phyloP scores from a whole-genome alignment of 257 asterid genomes.

The Capsicum pubescens region DNA sequence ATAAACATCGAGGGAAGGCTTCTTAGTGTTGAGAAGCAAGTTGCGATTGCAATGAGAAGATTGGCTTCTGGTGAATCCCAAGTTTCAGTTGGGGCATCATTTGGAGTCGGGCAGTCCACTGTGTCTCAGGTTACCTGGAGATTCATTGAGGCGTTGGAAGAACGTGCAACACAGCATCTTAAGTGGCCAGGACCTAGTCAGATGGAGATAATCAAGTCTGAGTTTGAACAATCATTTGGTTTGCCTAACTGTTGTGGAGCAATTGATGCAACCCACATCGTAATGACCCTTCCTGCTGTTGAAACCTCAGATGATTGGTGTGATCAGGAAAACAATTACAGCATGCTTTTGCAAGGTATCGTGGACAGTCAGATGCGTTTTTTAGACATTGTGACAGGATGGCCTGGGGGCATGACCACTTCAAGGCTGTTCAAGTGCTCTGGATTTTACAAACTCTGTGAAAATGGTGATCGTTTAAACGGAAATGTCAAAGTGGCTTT shows the following conservation, averaged over 20 bases:
- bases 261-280: constrained; percentile 81
- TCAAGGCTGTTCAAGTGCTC: constrained; percentile 74
- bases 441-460: constrained; percentile 79
- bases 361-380: constrained; percentile 75
- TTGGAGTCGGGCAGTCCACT: constrained; percentile 96
- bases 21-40: constrained; percentile 96
- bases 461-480: constrained; percentile 65
- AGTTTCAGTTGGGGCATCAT: constrained; percentile 93
- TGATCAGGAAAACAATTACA: constrained; percentile 83
- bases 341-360: constrained; percentile 91
- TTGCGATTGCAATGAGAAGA: constrained; percentile 87
- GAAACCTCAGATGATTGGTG: constrained; percentile 97
- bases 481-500: constrained; percentile 41
- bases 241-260: constrained; percentile 97
- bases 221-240: constrained; percentile 59
- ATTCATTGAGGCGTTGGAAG: constrained; percentile 92
- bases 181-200: constrained; percentile 70
- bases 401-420: constrained; percentile 97
- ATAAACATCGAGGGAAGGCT: constrained; percentile 97
- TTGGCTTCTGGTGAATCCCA: constrained; percentile 98
- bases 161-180: constrained; percentile 90
- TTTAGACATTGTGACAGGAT: constrained; percentile 84
- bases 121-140: constrained; percentile 99
- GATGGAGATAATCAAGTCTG: constrained; percentile 59
- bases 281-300: constrained; percentile 95